Base-by-base conservation (phyloP, 1,139 yeast genomes). In the Eremothecium cymbalariae region DNA sequence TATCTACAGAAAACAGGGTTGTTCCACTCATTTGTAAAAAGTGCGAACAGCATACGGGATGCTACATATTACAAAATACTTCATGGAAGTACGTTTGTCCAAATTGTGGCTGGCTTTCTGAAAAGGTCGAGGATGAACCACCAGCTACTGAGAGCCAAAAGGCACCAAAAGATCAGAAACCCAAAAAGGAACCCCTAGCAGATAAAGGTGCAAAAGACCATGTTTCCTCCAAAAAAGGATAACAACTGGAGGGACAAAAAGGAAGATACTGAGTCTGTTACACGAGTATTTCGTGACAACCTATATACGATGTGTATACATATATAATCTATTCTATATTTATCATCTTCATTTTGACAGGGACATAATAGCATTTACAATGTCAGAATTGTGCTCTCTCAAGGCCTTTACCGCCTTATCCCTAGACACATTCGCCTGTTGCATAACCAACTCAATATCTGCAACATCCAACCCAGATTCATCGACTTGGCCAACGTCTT, bases 281-380 rank as follows among this genome's bases (percentile, higher is more conserved):
- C 14, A 24, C 29, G 21, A 27, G 19, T 35, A 30, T 27, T 20
- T 19, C 19, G 12, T 15, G 19, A 26, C 18, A 21, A 13, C 24
- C 12, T 21, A 21, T 21, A 5, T 24, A 18, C 16, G 27, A 38
- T 27, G 28, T 30, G 27, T 9, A 28, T 27, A 27, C 21, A 7
- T 11, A 11, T 27, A 14, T 16, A 15, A 12, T 2, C n/a, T 17
- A 15, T 16, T 17, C 21, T 18, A 30, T 25, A 21, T 26, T 19
- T 16, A 17, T 23, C 25, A 65, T 48, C 25, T 37, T 45, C 7
- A 53, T 39, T 52, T 53, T 28, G 90, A 76, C 63, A 88, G 72
- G 51, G 84, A 82, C 94, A 88, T 84, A 62, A 88, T 84, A 51
- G 96, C 90, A 61, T 86, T 88, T 62, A 90, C 96, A 68, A 90